These are phyloP conservation scores for Collariella sp. DNA, from an alignment of 495 filamentous ascomycete species.

Conservation along the genomic window DNA sequence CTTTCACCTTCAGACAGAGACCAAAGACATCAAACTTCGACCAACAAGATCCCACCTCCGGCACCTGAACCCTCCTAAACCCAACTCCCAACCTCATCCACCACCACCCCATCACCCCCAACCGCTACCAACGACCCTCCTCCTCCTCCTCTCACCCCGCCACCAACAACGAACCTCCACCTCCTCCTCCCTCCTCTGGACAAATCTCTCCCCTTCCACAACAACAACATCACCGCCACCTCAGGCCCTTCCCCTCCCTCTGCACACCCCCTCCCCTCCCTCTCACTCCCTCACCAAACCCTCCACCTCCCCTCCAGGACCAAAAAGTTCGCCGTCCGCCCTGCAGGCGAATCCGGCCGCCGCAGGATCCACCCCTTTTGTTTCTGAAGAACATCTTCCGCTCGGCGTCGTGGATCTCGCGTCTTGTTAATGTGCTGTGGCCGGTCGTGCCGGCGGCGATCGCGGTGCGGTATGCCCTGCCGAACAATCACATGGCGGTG, in stretches of 20 bases:
- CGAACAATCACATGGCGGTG: conserved; percentile 40
- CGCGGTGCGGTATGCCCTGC: conserved; percentile 34
- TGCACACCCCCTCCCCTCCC: conserved; percentile 2
- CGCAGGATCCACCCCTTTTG: conserved; percentile 36
- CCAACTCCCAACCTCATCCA: background rate
- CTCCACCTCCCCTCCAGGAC: background rate
- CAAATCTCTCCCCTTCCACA: background rate
- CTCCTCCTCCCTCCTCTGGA: background rate
- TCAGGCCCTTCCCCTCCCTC: background rate
- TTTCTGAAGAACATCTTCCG: conserved; percentile 36
- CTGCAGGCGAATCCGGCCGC: conserved; percentile 38
- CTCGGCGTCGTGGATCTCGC: conserved; percentile 34
- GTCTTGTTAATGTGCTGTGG: conserved; percentile 42
- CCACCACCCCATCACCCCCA: background rate
- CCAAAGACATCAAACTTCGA: no score
- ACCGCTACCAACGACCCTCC: no score
- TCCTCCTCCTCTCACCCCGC: no score
- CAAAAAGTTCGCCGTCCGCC: conserved; percentile 15
- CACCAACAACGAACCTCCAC: background rate
- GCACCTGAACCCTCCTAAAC: no score
- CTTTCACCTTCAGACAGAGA: no score
- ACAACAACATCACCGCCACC: background rate
- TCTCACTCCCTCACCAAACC: background rate
- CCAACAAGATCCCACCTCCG: no score
- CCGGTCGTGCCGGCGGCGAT: conserved; percentile 48